Evolutionary conservation across 805 yeast species (phyloP).

Genomic region (Schwanniomyces pseudopolymorphus): DNA sequence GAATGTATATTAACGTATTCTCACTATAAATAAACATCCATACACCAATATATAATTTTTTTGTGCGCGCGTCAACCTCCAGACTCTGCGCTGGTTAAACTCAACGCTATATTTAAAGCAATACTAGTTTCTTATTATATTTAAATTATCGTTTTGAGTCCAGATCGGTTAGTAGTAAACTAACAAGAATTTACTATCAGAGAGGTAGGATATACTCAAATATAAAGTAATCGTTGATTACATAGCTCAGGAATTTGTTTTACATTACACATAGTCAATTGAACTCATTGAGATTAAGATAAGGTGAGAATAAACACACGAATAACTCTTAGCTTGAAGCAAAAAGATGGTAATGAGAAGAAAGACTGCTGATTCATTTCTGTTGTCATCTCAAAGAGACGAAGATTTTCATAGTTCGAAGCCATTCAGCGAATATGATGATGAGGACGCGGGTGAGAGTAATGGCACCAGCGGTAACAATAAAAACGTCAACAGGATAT

Average conservation of each 20-base stretch:
- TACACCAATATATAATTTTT: background rate
- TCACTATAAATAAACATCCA: slow-evolving; percentile 1
- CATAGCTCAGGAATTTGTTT: background rate
- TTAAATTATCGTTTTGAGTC: background rate
- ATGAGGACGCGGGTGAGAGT: slow-evolving; percentile 5
- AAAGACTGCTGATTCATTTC: slow-evolving; percentile 17
- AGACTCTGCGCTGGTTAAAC: background rate
- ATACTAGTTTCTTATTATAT: background rate
- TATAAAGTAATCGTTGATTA: background rate
- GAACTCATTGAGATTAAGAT: background rate
- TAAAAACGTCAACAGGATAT: slow-evolving; percentile 18
- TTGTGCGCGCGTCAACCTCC: slow-evolving; percentile 1
- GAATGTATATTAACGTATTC: background rate
- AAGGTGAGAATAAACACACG: background rate
- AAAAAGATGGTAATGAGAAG: slow-evolving; percentile 16
- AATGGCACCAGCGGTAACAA: slow-evolving; percentile 3
- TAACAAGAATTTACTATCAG: background rate
- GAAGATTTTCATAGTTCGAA: slow-evolving; percentile 30
- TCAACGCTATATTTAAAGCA: background rate
- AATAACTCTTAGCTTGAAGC: background rate
- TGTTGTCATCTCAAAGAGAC: slow-evolving; percentile 16
- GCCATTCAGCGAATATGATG: slow-evolving; percentile 18
- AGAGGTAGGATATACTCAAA: background rate
- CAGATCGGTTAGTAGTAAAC: background rate
- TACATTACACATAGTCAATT: background rate